phyloP scores from a whole-genome alignment of 163 green algal species.

The Chlorella variabilis region DNA sequence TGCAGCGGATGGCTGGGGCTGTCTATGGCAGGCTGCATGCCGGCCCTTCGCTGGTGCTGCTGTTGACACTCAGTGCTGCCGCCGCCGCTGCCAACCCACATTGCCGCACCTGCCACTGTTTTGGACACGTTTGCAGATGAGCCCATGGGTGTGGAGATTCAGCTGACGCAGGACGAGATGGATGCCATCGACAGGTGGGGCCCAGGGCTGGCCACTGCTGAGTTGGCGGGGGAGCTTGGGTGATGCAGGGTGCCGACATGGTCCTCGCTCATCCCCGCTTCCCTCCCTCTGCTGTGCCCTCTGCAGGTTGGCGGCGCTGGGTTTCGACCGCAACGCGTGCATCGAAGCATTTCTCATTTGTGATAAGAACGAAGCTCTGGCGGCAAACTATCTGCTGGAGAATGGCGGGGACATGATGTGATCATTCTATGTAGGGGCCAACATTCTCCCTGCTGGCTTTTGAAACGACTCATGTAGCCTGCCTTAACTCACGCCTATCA shows the following conservation, averaged over 20 bases:
- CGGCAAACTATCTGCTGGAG: slow-evolving; percentile 97
- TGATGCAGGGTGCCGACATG: too few relatives aligned
- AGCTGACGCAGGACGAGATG: slow-evolving; percentile 84
- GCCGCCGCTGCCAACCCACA: neutral
- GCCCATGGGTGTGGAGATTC: slow-evolving; percentile 58
- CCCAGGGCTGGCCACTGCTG: neutral
- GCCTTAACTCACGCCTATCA: too few relatives aligned
- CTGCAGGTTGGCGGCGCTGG: slow-evolving; percentile 81
- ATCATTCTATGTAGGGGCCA: neutral
- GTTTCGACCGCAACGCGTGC: slow-evolving; percentile 86
- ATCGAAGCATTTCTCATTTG: slow-evolving; percentile 94
- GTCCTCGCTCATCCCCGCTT: too few relatives aligned
- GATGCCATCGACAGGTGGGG: slow-evolving; percentile 62
- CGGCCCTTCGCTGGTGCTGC: neutral
- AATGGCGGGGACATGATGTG: slow-evolving; percentile 47
- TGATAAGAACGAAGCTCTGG: slow-evolving; percentile 84
- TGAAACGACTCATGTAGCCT: too few relatives aligned
- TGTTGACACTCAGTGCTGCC: neutral
- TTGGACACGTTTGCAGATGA: too few relatives aligned
- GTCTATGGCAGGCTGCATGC: too few relatives aligned
- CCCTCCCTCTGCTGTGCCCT: slow-evolving; percentile 28
- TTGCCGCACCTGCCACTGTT: neutral
- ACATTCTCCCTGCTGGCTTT: too few relatives aligned
- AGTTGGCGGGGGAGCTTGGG: neutral
- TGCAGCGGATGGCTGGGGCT: neutral